Conservation (phyloP, 2,329 filamentous ascomycete species). For the Aspergillus intermedius region DNA sequence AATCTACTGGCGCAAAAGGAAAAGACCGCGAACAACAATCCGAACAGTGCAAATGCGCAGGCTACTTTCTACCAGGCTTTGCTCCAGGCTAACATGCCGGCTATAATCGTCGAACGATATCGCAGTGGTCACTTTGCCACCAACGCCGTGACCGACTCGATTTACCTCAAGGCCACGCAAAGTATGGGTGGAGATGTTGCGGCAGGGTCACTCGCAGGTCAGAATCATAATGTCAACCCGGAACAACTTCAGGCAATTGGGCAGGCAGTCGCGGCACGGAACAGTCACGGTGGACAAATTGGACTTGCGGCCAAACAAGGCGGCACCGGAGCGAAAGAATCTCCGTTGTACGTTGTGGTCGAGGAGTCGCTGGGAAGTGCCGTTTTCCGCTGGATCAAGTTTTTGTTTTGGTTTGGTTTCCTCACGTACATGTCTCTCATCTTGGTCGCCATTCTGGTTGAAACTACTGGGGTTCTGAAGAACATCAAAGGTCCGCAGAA, state of each 20-base stretch:
- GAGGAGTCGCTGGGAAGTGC: constrained; percentile 75
- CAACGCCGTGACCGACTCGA: constrained; percentile 68
- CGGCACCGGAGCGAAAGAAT: constrained; percentile 67
- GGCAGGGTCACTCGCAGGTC: constrained; percentile 11
- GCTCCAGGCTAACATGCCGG: constrained; percentile 84
- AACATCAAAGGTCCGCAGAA: constrained; percentile 65
- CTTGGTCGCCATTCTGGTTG: constrained; percentile 72
- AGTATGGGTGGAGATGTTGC: constrained; percentile 44
- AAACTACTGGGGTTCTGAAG: constrained; percentile 71
- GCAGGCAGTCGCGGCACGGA: constrained; percentile 70
- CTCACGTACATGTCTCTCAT: constrained; percentile 74
- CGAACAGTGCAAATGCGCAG: constrained; percentile 77
- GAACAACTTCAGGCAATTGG: constrained; percentile 70
- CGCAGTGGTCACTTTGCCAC: constrained; percentile 77
- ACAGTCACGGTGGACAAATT: constrained; percentile 57
- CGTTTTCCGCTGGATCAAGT: constrained; percentile 89
- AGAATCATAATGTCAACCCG: constrained; percentile 41
- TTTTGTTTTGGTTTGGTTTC: constrained; percentile 70
- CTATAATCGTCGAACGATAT: constrained; percentile 86
- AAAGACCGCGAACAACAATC: constrained; percentile 87
- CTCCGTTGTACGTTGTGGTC: constrained; percentile 91
- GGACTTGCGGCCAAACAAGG: constrained; percentile 40
- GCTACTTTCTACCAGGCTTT: constrained; percentile 91
- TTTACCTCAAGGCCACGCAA: constrained; percentile 70
- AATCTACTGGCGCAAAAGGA: constrained; percentile 76